Percentiles rank a stretch among this genome's conserved stretches.
phyloP scores from a whole-genome alignment of 768 basidiomycete genomes.

The Cystobasidium tubakii region DNA sequence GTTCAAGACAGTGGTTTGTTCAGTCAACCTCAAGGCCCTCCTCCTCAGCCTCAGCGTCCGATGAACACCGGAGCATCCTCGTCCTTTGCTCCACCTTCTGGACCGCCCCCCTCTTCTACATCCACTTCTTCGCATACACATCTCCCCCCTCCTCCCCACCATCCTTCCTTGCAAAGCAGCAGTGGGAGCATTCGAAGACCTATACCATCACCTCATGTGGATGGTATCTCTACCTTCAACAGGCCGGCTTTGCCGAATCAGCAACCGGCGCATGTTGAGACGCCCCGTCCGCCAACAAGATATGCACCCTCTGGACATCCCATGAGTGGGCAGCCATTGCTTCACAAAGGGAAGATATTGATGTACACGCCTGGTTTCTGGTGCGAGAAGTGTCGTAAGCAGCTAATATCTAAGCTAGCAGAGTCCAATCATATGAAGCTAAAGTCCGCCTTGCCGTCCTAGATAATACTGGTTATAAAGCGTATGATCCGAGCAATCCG shows the following conservation, averaged over 20 bases:
- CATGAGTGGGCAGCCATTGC: constrained; percentile 14
- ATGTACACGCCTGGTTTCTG: constrained; percentile 14
- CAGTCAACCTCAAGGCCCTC: constrained; percentile 4
- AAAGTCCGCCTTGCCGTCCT: background rate
- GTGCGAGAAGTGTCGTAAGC: constrained; percentile 35
- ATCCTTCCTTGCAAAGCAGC: background rate
- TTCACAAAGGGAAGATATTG: constrained; percentile 15
- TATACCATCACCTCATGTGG: constrained; percentile 13
- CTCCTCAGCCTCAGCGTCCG: background rate
- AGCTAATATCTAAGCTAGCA: background rate
- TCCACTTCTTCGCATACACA: background rate
- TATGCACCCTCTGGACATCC: constrained; percentile 22
- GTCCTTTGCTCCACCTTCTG: background rate
- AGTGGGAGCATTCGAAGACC: background rate
- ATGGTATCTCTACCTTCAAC: constrained; percentile 33
- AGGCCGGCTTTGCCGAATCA: constrained; percentile 31
- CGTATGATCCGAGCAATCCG: constrained; percentile 20
- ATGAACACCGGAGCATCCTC: background rate
- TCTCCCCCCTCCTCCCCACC: background rate
- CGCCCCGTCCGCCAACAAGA: background rate
- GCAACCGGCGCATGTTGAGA: constrained; percentile 3
- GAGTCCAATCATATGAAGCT: background rate
- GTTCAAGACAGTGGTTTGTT: constrained; percentile 29
- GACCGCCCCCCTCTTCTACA: background rate
- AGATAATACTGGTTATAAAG: constrained; percentile 36